Percentiles rank a stretch among this genome's conserved stretches.
Conservation (phyloP, 495 filamentous ascomycete genomes). For the Xylaria flabelliformis region DNA sequence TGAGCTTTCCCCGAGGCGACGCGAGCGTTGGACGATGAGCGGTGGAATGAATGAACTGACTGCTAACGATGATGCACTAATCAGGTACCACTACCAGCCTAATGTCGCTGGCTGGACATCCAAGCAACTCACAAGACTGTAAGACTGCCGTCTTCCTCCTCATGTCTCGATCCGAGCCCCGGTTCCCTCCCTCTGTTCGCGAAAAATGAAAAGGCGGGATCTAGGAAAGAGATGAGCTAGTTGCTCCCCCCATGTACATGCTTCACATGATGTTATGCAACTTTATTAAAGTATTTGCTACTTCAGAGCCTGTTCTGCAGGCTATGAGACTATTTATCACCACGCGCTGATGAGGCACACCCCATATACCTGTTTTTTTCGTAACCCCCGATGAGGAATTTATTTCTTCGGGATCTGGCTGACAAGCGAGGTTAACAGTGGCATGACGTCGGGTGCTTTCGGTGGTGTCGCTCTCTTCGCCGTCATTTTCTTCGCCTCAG, state of each 20-base stretch:
- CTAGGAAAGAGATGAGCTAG: not conserved
- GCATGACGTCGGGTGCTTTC: constrained; percentile 53
- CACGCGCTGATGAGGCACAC: constrained; percentile 77
- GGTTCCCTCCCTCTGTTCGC: not conserved
- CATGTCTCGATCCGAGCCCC: not conserved
- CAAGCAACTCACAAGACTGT: constrained; percentile 46
- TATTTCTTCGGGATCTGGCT: not conserved
- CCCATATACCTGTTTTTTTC: constrained; percentile 16
- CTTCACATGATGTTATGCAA: constrained; percentile 85
- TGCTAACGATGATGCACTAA: constrained; percentile 38
- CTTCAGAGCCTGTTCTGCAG: constrained; percentile 89
- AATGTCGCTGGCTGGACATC: constrained; percentile 47
- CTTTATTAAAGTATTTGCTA: constrained; percentile 98
- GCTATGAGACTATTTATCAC: constrained; percentile 98
- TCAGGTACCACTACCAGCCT: constrained; percentile 56
- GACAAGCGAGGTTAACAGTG: constrained; percentile 45
- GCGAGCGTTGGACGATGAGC: not conserved
- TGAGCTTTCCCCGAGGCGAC: not conserved
- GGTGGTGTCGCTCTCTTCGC: constrained; percentile 62
- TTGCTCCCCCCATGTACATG: not conserved
- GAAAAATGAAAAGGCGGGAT: not conserved
- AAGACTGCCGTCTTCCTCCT: constrained; percentile 34
- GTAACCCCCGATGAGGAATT: not conserved
- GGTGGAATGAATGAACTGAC: not conserved
- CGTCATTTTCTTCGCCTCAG: constrained; percentile 65